Evolutionary conservation across 345 rosid species (phyloP).

Genomic region (Garcia nutans): DNA sequence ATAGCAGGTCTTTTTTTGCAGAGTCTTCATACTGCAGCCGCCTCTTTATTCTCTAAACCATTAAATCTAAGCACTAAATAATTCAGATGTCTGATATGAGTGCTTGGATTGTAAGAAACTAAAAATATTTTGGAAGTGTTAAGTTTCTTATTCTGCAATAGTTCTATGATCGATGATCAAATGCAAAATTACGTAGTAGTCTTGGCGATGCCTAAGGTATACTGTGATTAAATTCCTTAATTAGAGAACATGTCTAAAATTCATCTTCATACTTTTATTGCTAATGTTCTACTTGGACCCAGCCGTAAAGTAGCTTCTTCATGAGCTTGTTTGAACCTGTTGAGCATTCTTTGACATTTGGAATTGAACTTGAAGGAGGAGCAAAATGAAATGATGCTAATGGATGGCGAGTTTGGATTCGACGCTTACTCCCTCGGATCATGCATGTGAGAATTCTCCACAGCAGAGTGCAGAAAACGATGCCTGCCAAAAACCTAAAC

Average conservation of each 20-base stretch:
- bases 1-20: neutral
- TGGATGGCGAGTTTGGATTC: conserved; percentile 58
- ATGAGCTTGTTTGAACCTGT: neutral
- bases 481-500: conserved; percentile 9
- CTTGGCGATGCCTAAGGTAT: neutral
- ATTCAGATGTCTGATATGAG: neutral
- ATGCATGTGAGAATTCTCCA: conserved; percentile 35
- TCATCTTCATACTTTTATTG: neutral
- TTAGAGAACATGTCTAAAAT: neutral
- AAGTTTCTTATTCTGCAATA: neutral
- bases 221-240: neutral
- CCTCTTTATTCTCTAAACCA: neutral
- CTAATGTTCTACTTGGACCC: neutral
- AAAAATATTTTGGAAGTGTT: neutral
- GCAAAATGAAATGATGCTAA: conserved; percentile 33
- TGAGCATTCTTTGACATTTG: conserved; percentile 1
- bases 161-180: neutral
- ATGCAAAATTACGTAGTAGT: neutral
- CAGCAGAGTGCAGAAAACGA: conserved; percentile 13
- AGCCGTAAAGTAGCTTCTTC: neutral
- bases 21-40: neutral
- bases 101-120: neutral
- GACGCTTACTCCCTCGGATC: conserved; percentile 53
- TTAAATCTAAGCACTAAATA: neutral
- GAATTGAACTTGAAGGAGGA: conserved; percentile 42